phyloP scores from a whole-genome alignment of 768 basidiomycete genomes.

The Tylopilus sp. region DNA sequence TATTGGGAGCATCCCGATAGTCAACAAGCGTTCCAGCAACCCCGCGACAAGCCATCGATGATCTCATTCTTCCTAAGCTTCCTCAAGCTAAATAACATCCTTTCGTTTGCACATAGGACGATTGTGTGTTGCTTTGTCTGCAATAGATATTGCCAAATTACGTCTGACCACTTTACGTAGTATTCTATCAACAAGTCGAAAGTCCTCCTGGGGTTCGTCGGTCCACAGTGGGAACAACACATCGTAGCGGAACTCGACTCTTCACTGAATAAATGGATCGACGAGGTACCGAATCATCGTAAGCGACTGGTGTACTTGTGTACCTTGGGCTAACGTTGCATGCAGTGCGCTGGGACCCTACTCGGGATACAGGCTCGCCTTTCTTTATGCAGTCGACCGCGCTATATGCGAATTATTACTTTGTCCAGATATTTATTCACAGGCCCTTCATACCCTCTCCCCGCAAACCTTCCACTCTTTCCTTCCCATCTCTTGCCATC shows the following conservation, averaged over 20 bases:
- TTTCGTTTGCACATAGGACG: conserved; percentile 58
- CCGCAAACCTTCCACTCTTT: conserved; percentile 43
- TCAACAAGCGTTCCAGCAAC: conserved; percentile 56
- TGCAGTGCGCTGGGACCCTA: conserved; percentile 44
- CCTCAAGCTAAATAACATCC: conserved; percentile 60
- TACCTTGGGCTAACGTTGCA: conserved; percentile 3
- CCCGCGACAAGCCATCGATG: conserved; percentile 51
- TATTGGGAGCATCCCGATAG: conserved; percentile 56
- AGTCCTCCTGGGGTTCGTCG: conserved; percentile 46
- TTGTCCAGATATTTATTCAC: conserved; percentile 67
- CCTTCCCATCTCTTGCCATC: conserved; percentile 69
- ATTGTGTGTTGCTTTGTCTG: conserved; percentile 39
- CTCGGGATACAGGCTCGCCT: conserved; percentile 30
- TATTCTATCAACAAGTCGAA: conserved; percentile 70
- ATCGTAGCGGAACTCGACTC: conserved; percentile 73
- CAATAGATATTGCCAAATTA: neutral
- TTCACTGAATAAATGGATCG: conserved; percentile 75
- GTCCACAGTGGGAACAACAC: conserved; percentile 58
- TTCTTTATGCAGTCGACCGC: conserved; percentile 49
- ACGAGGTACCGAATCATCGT: conserved; percentile 53
- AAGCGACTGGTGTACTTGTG: conserved; percentile 3
- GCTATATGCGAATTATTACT: conserved; percentile 53
- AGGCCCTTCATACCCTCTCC: conserved; percentile 74
- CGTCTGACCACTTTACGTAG: conserved; percentile 31
- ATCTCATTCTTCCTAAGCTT: conserved; percentile 51